Base-by-base conservation (phyloP, 73 alveolate genomes). In the Paramecium octaurelia region DNA sequence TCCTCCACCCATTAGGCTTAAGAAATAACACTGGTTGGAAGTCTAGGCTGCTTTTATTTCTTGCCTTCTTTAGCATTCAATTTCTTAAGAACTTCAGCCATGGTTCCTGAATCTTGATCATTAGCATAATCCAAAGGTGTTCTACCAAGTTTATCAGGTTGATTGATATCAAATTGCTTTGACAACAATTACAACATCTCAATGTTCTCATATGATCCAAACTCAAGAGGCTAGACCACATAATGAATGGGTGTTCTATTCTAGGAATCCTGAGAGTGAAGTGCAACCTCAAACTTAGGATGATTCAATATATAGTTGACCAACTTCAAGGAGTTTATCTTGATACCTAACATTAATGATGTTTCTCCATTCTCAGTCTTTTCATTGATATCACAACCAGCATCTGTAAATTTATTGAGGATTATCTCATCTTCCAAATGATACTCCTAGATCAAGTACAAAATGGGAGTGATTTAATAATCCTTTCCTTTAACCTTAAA, bases 141-240 rank as follows among this genome's bases (percentile, higher is more conserved):
- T 97, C 96, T 95, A 16, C 99, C 99, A 38, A 90, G 83, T 46
- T 95, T 92, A 43, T 95, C 98, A 54, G 71, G 86, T 43, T 87
- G 94, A 70, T 92, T 88, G 1, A 92, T 64, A 58, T 48, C 76
- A 80, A 80, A 80, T 18, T 24, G 8, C 46, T 80, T 44, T 20
- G 57, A 24, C 29, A 80, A 48, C 4, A 27, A 8, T 44, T 94
- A 92, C 58, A 98, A 92, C 93, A 98, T 94, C 85, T 97, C 95
- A 27, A 80, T 70, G 86, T 98, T 98, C 92, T 98, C 99, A 96
- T 87, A 98, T 54, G 99, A 96, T 42, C 99, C 99, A 90, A 89
- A 97, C 34, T 92, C 93, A 35, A 95, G 89, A 14, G 99, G 98
- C 48, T 97, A 88, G 7, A 98, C 97, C 24, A 95, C 93, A 59